Base-by-base conservation (phyloP, 805 yeast species). In the Vanderwaltozyma verrucispora region DNA sequence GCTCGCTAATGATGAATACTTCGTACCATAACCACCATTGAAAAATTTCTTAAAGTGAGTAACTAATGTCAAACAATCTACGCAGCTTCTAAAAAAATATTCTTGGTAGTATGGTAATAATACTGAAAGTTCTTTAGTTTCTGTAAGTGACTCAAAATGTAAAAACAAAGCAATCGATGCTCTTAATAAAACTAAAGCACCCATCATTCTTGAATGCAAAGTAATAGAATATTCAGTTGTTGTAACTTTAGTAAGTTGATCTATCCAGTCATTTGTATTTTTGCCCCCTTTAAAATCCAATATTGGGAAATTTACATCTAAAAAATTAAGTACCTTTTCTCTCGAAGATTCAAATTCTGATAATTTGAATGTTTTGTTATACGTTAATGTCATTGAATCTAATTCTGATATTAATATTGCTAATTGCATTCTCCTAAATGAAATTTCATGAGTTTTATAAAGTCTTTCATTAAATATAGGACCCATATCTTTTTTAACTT, bases 151-250 rank as follows among this genome's bases (percentile, higher is more conserved):
- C 41, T 57, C 62, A 33, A 53, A 56, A 44, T 57, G 56, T 18
- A 52, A 42, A 30, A 53, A 52, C 16, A 56, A 20, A 7, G 60
- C 53, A 32, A 45, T 45, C 3, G 59, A 47, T 4, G 54, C 46
- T 39, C 60, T 51, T 16, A 56, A 42, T 29, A 51, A 36, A 37
- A 56, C 41, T 31, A 54, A 35, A 23, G 45, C 43, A 20, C 50
- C 46, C 40, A 56, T 49, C 29, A 53, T 35, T 27, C 51, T 44
- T 9, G 49, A 44, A 34, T 56, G 60, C 28, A 56, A 33, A 8
- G 51, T 42, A 20, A 43, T 41, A 1, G 55, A 45, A 27, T 38
- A 36, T n/a, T 31, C 39, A 11, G 39, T 35, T 2, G 38, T 28
- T 5, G 24, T 28, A 14, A 25, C 28, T 26, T 27, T 28, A 12